Conservation (phyloP, 768 basidiomycete species). For the Pulveroboletus ravenelii region DNA sequence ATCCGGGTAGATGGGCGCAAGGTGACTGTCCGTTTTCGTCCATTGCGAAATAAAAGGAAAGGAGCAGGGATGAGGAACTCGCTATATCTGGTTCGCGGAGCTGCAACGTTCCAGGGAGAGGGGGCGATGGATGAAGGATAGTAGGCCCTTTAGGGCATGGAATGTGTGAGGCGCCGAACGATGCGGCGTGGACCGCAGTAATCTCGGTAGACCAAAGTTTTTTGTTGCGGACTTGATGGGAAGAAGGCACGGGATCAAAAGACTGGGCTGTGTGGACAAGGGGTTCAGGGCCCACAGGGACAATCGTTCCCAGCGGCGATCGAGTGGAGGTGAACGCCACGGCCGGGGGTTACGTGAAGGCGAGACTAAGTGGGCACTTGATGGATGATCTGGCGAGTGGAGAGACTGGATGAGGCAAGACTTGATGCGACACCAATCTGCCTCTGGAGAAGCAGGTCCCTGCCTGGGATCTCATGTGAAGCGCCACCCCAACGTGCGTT, state of each 20-base stretch:
- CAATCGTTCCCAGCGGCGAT: not conserved
- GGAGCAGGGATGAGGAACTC: conserved; percentile 19
- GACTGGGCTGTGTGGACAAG: conserved; percentile 2
- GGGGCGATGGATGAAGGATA: not conserved
- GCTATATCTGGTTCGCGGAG: conserved; percentile 30
- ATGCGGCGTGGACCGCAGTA: conserved; percentile 3
- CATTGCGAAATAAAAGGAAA: conserved; percentile 20
- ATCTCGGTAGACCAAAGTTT: not conserved
- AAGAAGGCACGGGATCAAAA: conserved; percentile 5
- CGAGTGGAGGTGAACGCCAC: not conserved
- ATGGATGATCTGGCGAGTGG: not conserved
- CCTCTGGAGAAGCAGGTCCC: too few species aligned
- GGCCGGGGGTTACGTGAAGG: conserved; percentile 8
- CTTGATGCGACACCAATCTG: too few species aligned
- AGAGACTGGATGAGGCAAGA: too few species aligned
- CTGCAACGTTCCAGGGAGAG: conserved; percentile 16
- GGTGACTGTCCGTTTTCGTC: conserved; percentile 16
- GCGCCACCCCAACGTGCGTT: too few species aligned
- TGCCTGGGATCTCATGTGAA: too few species aligned
- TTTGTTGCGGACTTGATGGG: not conserved
- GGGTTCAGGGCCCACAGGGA: conserved; percentile 10
- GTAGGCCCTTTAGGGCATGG: conserved; percentile 2
- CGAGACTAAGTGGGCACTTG: conserved; percentile 1
- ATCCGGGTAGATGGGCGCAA: conserved; percentile 24
- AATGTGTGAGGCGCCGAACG: not conserved